A percentile compares a stretch with the other conserved stretches of the same genome.
Conservation (phyloP, 1,284 basidiomycete genomes). For the Sanguinoderma infundibulare region DNA sequence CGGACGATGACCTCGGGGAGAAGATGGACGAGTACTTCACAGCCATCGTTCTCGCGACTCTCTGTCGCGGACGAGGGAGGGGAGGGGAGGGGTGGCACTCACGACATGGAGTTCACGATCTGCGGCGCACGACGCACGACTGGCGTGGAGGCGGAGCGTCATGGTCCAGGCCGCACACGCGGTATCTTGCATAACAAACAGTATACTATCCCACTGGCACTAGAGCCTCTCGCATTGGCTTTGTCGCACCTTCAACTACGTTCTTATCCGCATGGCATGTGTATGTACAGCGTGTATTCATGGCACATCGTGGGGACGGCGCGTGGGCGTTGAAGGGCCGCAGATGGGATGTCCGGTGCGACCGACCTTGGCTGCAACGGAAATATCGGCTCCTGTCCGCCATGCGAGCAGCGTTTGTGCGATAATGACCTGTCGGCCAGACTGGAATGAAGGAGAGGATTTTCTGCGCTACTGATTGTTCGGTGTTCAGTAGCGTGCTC, state of each 20-base stretch:
- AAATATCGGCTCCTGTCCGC: not conserved
- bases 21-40: too few species aligned
- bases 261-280: conserved; percentile 22
- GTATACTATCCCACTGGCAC: conserved; percentile 26
- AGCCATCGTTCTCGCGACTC: too few species aligned
- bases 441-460: not conserved
- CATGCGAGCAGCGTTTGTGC: conserved; percentile 1
- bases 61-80: not conserved
- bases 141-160: not conserved
- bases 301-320: not conserved
- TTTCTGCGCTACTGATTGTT: not conserved
- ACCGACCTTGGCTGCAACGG: conserved; percentile 13
- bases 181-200: not conserved
- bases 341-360: conserved; percentile 14
- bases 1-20: too few species aligned
- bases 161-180: not conserved
- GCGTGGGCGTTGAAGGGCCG: conserved; percentile 8
- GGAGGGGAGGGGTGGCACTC: not conserved
- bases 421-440: not conserved
- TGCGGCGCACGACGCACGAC: not conserved
- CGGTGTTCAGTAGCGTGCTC: too few species aligned
- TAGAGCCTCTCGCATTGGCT: conserved; percentile 23
- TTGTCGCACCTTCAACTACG: conserved; percentile 14
- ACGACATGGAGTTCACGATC: not conserved
- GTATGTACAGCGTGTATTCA: conserved; percentile 20